Base-by-base conservation (phyloP, 768 basidiomycete species). In the Pleurotus platypus region DNA sequence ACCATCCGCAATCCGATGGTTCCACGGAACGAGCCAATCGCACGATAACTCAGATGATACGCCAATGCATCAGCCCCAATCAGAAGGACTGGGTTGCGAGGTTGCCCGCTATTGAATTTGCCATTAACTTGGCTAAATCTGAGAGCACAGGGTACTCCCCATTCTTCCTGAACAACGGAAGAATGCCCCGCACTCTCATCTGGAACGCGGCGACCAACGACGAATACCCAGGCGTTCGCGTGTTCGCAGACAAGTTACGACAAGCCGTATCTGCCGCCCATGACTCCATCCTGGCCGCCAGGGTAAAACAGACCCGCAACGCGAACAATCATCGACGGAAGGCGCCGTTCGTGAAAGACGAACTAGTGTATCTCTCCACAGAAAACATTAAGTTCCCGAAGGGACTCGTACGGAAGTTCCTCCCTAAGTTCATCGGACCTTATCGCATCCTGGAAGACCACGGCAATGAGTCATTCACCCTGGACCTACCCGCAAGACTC, bases 391-490 rank as follows among this genome's bases (percentile, higher is more conserved):
- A 4, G 67, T 64, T 57, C 56, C 61, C 42, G 20, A 63, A 63
- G 4, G 59, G 62, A 11, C 63, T 61, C 0, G 67, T 69, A 0
- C 66, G 70, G 0, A 75, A 76, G 46, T 72, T 73, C 48, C 66
- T 75, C 55, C 68, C 67, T 0, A 59, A 63, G 0, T 71, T 43
- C 18, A 61, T 74, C 40, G 57, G 67, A 0, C 67, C 61, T 0
- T 68, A 67, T 35, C 16, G 5, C 1, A 56, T 76, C 8, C 9
- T 49, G 0, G 26, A 61, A 22, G 46, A 42, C 18, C 59, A 1
- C 30, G 59, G 55, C 1, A 35, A 35, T 9, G 9, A 35, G 0
- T 35, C 30, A 9, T 35, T 35, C 8, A 35, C 30, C 8, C 30
- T 35, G 8, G 30, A 35, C 11, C 2, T 35, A 2, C 30, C 30